A percentile compares a stretch with the other conserved stretches of the same genome.
Evolutionary conservation across 352 stramenopile species (phyloP).

Genomic region (Phytophthora pini): DNA sequence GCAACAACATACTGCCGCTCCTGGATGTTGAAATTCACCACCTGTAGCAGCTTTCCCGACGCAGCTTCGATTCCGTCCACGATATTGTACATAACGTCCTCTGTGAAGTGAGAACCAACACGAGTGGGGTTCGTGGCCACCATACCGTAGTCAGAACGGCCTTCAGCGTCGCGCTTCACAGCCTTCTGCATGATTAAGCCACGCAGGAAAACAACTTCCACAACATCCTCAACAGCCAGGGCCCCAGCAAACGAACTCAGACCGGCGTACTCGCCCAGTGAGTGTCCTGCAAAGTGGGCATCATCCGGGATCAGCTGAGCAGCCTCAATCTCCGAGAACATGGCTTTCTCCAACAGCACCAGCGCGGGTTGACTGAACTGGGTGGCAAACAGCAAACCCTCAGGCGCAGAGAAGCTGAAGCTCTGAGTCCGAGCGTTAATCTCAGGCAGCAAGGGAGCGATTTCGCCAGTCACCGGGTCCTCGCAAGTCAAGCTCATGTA

Average conservation of each 20-base stretch:
- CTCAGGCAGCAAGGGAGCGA: constrained; percentile 74
- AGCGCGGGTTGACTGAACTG: constrained; percentile 88
- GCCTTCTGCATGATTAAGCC: constrained; percentile 72
- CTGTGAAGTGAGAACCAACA: constrained; percentile 75
- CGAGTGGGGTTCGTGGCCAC: constrained; percentile 84
- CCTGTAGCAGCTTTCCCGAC: constrained; percentile 79
- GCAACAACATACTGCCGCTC: constrained; percentile 87
- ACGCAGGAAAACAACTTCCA: constrained; percentile 87
- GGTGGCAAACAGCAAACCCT: constrained; percentile 85
- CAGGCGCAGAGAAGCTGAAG: constrained; percentile 77
- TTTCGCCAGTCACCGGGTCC: constrained; percentile 59
- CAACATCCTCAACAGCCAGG: constrained; percentile 60
- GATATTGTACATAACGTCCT: constrained; percentile 70
- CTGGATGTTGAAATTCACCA: constrained; percentile 92
- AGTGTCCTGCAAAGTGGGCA: constrained; percentile 85
- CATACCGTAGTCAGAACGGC: constrained; percentile 90
- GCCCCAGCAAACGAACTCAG: constrained; percentile 81
- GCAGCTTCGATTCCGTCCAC: constrained; percentile 68
- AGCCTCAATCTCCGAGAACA: constrained; percentile 82
- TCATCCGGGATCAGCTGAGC: constrained; percentile 78
- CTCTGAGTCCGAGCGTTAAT: constrained; percentile 85
- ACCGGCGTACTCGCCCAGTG: constrained; percentile 88
- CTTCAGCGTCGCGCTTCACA: constrained; percentile 60
- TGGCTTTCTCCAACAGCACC: constrained; percentile 86
- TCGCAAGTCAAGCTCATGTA: constrained; percentile 83